Base-by-base conservation (phyloP, 2,329 filamentous ascomycete species). In the Coleophoma crateriformis region DNA sequence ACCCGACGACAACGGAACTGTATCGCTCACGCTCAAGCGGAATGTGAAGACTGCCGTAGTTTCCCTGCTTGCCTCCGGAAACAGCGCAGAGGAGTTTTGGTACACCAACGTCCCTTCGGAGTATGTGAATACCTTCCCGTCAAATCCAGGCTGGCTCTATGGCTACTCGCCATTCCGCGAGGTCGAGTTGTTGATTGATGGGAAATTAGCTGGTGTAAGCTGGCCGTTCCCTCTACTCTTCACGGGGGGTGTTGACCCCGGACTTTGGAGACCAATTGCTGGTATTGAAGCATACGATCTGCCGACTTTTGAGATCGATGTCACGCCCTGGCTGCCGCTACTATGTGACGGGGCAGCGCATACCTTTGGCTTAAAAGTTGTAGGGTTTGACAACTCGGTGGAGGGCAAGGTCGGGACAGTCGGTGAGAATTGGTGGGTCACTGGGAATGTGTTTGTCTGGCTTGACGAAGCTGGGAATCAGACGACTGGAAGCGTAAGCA, bases 221-320 rank as follows among this genome's bases (percentile, higher is more conserved):
- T 91, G 86, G 86, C 88, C 88, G 1, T 91, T 87, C 59, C 87
- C 87, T 0, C 76, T 88, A 19, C 82, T 92, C 41, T 91, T 90
- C 59, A 90, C 88, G 0, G 88, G 88, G 3, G 88, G 88, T 1
- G 74, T 92, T 3, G 82, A 84, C 1, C 87, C 87, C 3, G 80
- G 81, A 2, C 75, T 91, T 39, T 89, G 90, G 76, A 75, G 85
- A 4, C 88, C 87, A 0, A 75, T 91, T 47, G 87, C 87, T 1
- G 87, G 87, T 1, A 80, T 85, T 19, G 82, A 92, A 58, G 81
- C 86, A 0, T 91, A 89, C 63, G 87, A 91, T 60, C 70, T 92
- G 33, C 74, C 78, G 39, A 87, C 90, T 62, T 82, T 88, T 55
- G 85, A 90, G 62, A 87, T 94, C 54, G 88, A 92, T 61, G 80